Evolutionary conservation across 2,329 filamentous ascomycete species (phyloP), one percentile per base, ranked within the genome.

Genomic region (Aspergillus sergii): DNA sequence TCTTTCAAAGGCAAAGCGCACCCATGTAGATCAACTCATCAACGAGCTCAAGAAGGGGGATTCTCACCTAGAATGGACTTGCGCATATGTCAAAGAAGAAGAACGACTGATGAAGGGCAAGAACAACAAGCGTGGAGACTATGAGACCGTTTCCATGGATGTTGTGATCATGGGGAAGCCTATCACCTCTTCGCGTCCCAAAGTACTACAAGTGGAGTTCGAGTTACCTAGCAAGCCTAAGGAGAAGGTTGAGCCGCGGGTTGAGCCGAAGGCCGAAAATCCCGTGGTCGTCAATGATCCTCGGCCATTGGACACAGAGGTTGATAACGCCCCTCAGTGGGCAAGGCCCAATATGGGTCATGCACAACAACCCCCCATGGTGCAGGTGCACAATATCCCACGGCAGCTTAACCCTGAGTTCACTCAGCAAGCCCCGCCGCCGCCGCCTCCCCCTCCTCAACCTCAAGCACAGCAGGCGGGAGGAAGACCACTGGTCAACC

Each of bases 21-120:
- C 67, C 8, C 77, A 78, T 64, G 73, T 81, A 46, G 73, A 77
- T 26, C 66, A 70, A 21, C 61, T 81, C 28, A 73, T 80, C 19
- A 66, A 73, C 19, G 74, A 77, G 51, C 72, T 73, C 46, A 73
- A 71, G 48, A 63, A 64, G 6, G 64, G 61, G 19, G 72, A 79
- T 36, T 67, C 69, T 19, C 67, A 68, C 5, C 76, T 75, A 19
- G 71, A 76, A 63, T 80, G 78, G 76, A 73, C 66, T n/a, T 77
- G 71, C 55, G 76, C 73, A n/a, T 79, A 78, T 64, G 70, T 76
- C 28, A 73, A 76, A 54, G 73, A 73, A 57, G 69, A 73, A 8
- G 66, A 72, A 30, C 68, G 71, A 51, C 59, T 69, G 0, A 66
- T 69, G 50, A 73, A 72, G 60, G 68, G 73, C 28, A 73, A 73